Evolutionary conservation across 148 eudicot species (phyloP), one percentile per base, ranked within the genome.

Genomic region (Gaultheria prostrata): DNA sequence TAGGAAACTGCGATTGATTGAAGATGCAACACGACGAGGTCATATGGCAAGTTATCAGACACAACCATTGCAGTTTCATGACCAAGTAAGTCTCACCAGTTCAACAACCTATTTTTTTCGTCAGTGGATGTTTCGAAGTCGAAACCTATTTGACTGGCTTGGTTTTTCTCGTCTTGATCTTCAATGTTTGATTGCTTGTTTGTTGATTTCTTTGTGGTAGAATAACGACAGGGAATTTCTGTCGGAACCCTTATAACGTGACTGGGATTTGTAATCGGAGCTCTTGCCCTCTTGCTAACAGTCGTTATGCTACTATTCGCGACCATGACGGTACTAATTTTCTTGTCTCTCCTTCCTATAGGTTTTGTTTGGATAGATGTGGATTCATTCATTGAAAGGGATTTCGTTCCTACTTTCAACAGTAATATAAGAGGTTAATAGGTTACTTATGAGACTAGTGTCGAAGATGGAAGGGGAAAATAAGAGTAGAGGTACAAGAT

Each of bases 11-110:
- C 17, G 32, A 46, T 73, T 69, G 61, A 83, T 12, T 20, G 28
- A 87, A 91, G 85, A 97, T 97, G 99, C 99, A 97, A 89, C 97
- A 94, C 88, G 97, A 97, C 89, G 98, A 97, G 84, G 95, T 97
- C 69, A 93, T 97, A 77, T 97, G 99, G 98, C 98, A 97, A 86
- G 93, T 97, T 54, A 93, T 97, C 85, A 91, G 98, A 48, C 98
- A 97, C 81, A 91, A 97, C 32, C 98, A 94, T 85, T 97, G 99
- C 89, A 97, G 98, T 88, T 97, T 87, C 80, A 97, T 94, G 98
- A 83, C 97, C 93, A 97, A 97, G 99, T 97, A 86, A 80, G 76
- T 81, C 49, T 49, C 65, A 17, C 11, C 21, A 35, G 11, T 8
- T 43, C n/a, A 13, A 30, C 20, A 30, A 10, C 53, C 78, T 77